A percentile compares a stretch with the other conserved stretches of the same genome.
Evolutionary conservation across 805 yeast genomes (phyloP).

Genomic region (Wickerhamomyces chambardii): DNA sequence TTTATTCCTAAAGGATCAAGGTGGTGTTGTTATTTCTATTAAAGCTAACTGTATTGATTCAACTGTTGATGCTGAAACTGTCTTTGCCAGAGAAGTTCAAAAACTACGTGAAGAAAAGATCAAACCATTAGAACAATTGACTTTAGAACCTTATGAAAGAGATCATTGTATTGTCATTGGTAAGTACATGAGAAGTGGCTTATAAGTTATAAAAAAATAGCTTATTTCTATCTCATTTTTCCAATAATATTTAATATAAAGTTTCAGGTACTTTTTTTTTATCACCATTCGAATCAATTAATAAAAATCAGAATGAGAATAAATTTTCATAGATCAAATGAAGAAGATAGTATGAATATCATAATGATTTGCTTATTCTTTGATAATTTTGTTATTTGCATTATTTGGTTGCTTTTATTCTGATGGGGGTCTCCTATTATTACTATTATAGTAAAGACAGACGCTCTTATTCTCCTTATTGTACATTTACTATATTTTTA

Average conservation of each 20-base stretch:
- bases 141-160: slow-evolving; percentile 99
- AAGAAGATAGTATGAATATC: too few relatives aligned
- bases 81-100: slow-evolving; percentile 98
- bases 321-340: too few relatives aligned
- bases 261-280: too few relatives aligned
- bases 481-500: too few relatives aligned
- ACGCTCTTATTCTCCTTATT: too few relatives aligned
- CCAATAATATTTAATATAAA: neutral
- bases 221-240: neutral
- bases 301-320: too few relatives aligned
- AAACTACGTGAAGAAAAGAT: slow-evolving; percentile 98
- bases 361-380: too few relatives aligned
- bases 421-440: too few relatives aligned
- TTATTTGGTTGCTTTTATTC: too few relatives aligned
- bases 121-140: slow-evolving; percentile 97
- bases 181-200: slow-evolving; percentile 87
- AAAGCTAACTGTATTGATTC: slow-evolving; percentile 99
- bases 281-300: too few relatives aligned
- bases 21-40: slow-evolving; percentile 97
- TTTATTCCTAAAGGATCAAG: slow-evolving; percentile 95
- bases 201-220: slow-evolving; percentile 15
- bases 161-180: slow-evolving; percentile 99
- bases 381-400: too few relatives aligned
- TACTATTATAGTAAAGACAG: too few relatives aligned
- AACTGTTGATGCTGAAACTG: slow-evolving; percentile 98